Conservation (phyloP, 352 stramenopile genomes). For the Pythium pectinolyticum region DNA sequence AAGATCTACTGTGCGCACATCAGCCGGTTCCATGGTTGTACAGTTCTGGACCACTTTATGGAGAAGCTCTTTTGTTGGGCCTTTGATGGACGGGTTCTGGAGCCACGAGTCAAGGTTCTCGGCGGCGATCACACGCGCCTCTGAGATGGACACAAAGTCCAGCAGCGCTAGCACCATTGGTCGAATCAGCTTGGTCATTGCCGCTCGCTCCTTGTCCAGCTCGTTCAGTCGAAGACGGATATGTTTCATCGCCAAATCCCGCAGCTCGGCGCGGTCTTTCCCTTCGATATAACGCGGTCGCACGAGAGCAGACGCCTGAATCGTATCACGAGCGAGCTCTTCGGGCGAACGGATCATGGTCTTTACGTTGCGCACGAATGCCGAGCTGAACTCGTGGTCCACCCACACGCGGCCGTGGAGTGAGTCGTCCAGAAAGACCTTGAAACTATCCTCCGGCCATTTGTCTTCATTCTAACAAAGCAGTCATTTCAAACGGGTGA, state of each 20-base stretch:
- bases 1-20: constrained; percentile 67
- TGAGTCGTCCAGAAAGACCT: constrained; percentile 86
- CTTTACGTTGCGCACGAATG: constrained; percentile 82
- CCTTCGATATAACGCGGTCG: constrained; percentile 44
- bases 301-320: constrained; percentile 33
- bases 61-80: constrained; percentile 68
- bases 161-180: constrained; percentile 78
- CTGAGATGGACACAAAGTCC: constrained; percentile 61
- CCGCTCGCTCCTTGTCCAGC: constrained; percentile 65
- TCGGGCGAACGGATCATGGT: constrained; percentile 44
- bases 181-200: constrained; percentile 54
- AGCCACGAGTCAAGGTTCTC: constrained; percentile 81
- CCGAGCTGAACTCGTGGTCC: constrained; percentile 74
- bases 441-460: constrained; percentile 82
- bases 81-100: constrained; percentile 78
- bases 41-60: constrained; percentile 70
- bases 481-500: background rate
- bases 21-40: constrained; percentile 52
- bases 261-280: constrained; percentile 49
- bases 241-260: constrained; percentile 67
- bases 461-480: constrained; percentile 40
- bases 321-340: background rate
- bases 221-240: constrained; percentile 61
- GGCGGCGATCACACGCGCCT: constrained; percentile 62
- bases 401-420: constrained; percentile 81